These are phyloP conservation scores for Arabidopsis suecica DNA, from an alignment of 345 rosid genomes.

Conservation along the genomic window DNA sequence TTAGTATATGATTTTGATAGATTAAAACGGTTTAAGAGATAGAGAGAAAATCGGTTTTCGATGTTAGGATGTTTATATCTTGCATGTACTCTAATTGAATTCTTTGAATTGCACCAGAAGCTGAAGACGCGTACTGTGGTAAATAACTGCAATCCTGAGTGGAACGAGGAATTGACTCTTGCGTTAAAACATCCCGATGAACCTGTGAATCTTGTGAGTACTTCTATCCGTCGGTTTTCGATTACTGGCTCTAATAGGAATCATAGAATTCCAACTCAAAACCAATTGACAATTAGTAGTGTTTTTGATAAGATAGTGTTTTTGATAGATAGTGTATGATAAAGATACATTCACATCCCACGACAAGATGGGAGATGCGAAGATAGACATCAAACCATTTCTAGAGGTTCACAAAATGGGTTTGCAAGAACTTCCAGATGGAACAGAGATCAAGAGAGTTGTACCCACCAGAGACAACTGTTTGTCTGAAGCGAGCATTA, in stretches of 20 bases:
- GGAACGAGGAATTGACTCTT: constrained; percentile 85
- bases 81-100: constrained; percentile 5
- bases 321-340: constrained; percentile 67
- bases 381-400: constrained; percentile 63
- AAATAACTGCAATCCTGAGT: constrained; percentile 77
- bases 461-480: constrained; percentile 55
- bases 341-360: constrained; percentile 71
- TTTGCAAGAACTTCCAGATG: constrained; percentile 58
- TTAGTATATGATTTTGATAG: constrained; percentile 11
- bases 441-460: constrained; percentile 56
- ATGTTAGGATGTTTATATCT: background rate
- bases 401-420: constrained; percentile 56
- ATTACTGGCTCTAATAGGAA: background rate
- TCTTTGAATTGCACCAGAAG: constrained; percentile 52
- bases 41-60: background rate
- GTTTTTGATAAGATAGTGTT: constrained; percentile 51
- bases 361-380: constrained; percentile 84
- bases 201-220: constrained; percentile 66
- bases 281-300: background rate
- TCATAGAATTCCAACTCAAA: background rate
- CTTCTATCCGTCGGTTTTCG: background rate
- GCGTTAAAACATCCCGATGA: constrained; percentile 50
- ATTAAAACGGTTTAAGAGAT: background rate
- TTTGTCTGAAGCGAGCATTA: constrained; percentile 62
- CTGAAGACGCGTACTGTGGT: constrained; percentile 67